A percentile compares a stretch with the other conserved stretches of the same genome.
These are phyloP conservation scores for Zygnema cylindricum DNA, from an alignment of 139 green algal genomes.

Conservation along the genomic window DNA sequence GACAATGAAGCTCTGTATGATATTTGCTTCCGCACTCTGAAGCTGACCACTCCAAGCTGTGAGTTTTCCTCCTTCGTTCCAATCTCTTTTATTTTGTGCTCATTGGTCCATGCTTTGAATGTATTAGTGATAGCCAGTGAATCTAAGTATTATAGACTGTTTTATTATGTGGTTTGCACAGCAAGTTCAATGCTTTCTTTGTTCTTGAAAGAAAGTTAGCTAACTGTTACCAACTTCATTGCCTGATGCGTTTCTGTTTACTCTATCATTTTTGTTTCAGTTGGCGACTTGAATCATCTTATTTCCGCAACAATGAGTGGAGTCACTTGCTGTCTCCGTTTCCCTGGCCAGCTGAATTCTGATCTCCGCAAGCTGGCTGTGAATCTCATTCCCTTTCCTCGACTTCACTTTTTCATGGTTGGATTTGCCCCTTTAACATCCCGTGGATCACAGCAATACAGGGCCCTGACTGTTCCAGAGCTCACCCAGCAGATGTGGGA, in stretches of 20 bases:
- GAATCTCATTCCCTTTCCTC: constrained; percentile 99
- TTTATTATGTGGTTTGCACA: too few species aligned
- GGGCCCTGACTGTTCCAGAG: constrained; percentile 93
- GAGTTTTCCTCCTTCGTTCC: constrained; percentile 17
- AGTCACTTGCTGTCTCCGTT: constrained; percentile 98
- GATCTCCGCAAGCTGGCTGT: constrained; percentile 98
- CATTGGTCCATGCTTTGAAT: too few species aligned
- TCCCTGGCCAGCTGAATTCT: constrained; percentile 98
- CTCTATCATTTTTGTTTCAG: too few species aligned
- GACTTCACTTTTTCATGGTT: constrained; percentile 99
- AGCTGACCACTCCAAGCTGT: constrained; percentile 96
- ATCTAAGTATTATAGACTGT: too few species aligned
- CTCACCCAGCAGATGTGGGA: constrained; percentile 99
- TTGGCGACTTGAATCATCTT: constrained; percentile 86
- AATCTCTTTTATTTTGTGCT: too few species aligned
- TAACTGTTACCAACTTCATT: too few species aligned
- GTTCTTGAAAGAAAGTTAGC: too few species aligned
- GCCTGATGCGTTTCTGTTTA: too few species aligned
- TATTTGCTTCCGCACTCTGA: constrained; percentile 99
- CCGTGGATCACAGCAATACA: constrained; percentile 96
- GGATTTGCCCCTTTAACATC: constrained; percentile 96
- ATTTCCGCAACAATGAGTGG: constrained; percentile 99
- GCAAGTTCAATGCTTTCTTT: too few species aligned
- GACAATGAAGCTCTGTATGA: constrained; percentile 99
- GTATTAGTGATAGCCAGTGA: too few species aligned